A percentile compares a stretch with the other conserved stretches of the same genome.
Conservation (phyloP, 78 protist species). For the Bodo saltans region DNA sequence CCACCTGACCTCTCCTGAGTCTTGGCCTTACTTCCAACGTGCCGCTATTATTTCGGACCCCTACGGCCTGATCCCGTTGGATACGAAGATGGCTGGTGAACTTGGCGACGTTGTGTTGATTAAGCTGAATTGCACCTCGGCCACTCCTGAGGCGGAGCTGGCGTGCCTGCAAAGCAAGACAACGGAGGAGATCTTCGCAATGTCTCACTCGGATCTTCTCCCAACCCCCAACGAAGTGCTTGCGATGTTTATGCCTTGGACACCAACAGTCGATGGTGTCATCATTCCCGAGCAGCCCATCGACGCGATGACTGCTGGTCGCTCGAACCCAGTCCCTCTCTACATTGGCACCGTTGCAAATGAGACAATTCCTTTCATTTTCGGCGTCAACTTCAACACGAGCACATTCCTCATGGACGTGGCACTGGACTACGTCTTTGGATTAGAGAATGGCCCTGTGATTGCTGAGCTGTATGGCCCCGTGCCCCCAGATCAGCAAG, state of each 20-base stretch:
- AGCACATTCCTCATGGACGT: background rate
- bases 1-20: constrained; percentile 23
- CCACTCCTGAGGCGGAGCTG: background rate
- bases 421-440: background rate
- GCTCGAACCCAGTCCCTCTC: background rate
- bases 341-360: background rate
- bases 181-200: background rate
- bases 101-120: background rate
- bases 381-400: background rate
- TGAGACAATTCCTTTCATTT: background rate
- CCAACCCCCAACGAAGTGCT: background rate
- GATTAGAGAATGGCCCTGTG: background rate
- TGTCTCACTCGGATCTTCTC: background rate
- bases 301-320: background rate
- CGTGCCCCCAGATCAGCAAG: background rate
- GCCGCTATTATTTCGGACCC: constrained; percentile 7
- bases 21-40: background rate
- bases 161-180: background rate
- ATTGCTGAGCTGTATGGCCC: background rate
- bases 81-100: background rate
- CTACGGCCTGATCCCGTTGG: background rate
- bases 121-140: background rate
- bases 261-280: constrained; percentile 29
- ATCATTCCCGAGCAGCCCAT: constrained; percentile 14
- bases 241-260: background rate